A percentile compares a stretch with the other conserved stretches of the same genome.
Evolutionary conservation across 495 filamentous ascomycete species (phyloP).

Genomic region (Xylaria castorea): DNA sequence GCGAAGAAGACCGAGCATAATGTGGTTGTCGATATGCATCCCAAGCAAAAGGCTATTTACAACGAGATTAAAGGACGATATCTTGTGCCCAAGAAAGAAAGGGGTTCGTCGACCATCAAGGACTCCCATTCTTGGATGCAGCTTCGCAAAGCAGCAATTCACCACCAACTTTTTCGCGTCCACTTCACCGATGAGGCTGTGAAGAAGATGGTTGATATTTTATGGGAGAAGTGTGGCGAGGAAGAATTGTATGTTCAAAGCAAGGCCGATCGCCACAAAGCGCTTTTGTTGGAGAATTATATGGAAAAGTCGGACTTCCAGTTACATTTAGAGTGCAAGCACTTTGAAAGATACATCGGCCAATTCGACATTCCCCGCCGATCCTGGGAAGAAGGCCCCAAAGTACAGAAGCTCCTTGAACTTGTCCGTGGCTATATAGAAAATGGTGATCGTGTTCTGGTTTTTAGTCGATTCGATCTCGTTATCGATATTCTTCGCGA

Average conservation of each 20-base stretch:
- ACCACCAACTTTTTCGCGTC: constrained; percentile 84
- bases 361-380: constrained; percentile 73
- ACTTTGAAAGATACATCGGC: constrained; percentile 70
- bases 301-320: constrained; percentile 72
- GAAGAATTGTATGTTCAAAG: constrained; percentile 51
- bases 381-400: constrained; percentile 93
- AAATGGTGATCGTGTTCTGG: constrained; percentile 83
- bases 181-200: constrained; percentile 77
- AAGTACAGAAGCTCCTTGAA: constrained; percentile 76
- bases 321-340: constrained; percentile 77
- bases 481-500: constrained; percentile 88
- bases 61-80: constrained; percentile 52
- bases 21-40: constrained; percentile 78
- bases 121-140: constrained; percentile 85
- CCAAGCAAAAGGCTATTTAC: constrained; percentile 74
- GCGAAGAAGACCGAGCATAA: constrained; percentile 81
- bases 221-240: constrained; percentile 62
- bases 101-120: constrained; percentile 37
- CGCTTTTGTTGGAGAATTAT: constrained; percentile 72
- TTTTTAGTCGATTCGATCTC: constrained; percentile 93
- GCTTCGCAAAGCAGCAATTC: constrained; percentile 89
- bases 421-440: constrained; percentile 74
- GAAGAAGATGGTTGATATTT: constrained; percentile 75
- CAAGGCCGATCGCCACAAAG: constrained; percentile 69
- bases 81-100: constrained; percentile 39